Percentiles rank a stretch among this genome's conserved stretches.
These are phyloP conservation scores for Penicillium thymicola DNA, from an alignment of 2,329 filamentous ascomycete genomes.

Conservation along the genomic window DNA sequence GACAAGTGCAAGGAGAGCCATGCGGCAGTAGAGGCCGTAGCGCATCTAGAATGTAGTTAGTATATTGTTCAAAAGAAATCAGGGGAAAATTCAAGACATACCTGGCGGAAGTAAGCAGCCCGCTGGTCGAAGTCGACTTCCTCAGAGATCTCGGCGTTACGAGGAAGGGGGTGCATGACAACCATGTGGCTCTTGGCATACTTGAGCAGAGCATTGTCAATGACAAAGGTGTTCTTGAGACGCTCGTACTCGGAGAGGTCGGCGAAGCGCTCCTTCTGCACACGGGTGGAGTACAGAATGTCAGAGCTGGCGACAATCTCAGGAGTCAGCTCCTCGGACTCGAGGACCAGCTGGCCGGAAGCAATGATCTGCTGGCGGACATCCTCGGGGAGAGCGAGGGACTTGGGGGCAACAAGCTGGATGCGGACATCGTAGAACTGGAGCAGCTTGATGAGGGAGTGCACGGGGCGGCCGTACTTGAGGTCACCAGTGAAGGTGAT, in stretches of 20 bases:
- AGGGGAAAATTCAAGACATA: slow-evolving; percentile 50
- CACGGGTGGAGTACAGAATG: slow-evolving; percentile 93
- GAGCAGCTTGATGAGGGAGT: slow-evolving; percentile 90
- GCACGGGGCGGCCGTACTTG: slow-evolving; percentile 87
- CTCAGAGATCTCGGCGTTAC: slow-evolving; percentile 88
- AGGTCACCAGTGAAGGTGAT: slow-evolving; percentile 96
- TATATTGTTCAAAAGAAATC: slow-evolving; percentile 5
- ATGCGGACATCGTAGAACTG: slow-evolving; percentile 93
- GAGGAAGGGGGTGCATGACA: slow-evolving; percentile 90
- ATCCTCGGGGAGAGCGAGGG: slow-evolving; percentile 70
- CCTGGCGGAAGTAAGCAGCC: slow-evolving; percentile 98
- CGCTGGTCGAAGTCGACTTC: slow-evolving; percentile 97
- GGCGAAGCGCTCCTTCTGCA: slow-evolving; percentile 95
- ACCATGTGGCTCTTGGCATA: slow-evolving; percentile 90
- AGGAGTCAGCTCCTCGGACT: slow-evolving; percentile 74
- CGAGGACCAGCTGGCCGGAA: slow-evolving; percentile 72
- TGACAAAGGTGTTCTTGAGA: slow-evolving; percentile 82
- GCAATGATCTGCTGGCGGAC: slow-evolving; percentile 68
- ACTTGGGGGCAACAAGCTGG: slow-evolving; percentile 82
- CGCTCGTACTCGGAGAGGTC: slow-evolving; percentile 75
- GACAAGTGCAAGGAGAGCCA: slow-evolving; percentile 93
- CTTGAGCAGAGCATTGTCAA: slow-evolving; percentile 87
- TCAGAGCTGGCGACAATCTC: slow-evolving; percentile 85
- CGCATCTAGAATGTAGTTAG: slow-evolving; percentile 70
- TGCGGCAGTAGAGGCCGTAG: slow-evolving; percentile 95